phyloP scores from a whole-genome alignment of 1,284 basidiomycete species.

The Marasmius tenuissimus region DNA sequence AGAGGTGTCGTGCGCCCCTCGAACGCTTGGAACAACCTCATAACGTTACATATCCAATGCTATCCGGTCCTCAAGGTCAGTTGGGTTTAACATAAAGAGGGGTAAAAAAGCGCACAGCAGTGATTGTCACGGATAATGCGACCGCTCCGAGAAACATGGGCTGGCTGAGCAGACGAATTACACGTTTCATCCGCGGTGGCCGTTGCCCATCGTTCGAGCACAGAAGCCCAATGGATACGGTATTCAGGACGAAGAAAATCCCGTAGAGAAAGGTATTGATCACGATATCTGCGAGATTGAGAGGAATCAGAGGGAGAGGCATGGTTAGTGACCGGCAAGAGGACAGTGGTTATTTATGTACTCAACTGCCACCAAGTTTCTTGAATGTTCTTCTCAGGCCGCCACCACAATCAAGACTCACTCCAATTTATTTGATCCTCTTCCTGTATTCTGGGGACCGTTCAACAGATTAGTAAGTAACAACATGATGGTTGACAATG shows the following conservation, averaged over 20 bases:
- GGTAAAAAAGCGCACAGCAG: neutral
- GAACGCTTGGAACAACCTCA: conserved; percentile 10
- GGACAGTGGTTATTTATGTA: no score
- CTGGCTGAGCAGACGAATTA: neutral
- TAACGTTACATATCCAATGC: neutral
- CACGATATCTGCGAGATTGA: neutral
- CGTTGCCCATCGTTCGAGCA: neutral
- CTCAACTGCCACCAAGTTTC: no score
- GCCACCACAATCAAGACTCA: no score
- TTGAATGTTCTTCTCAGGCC: no score
- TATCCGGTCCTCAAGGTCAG: neutral
- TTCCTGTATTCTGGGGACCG: no score
- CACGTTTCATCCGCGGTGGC: neutral
- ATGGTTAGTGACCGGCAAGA: neutral
- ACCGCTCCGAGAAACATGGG: neutral
- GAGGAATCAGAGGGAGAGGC: neutral
- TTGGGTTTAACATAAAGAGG: no score
- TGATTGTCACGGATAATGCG: neutral
- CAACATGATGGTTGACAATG: no score
- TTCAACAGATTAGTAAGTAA: no score
- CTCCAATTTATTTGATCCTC: no score
- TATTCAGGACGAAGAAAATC: neutral
- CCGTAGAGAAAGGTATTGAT: neutral
- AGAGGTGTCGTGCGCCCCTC: neutral
- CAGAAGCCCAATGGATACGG: neutral